Evolutionary conservation across 2,329 filamentous ascomycete genomes (phyloP).

Genomic region (Venturia effusa): DNA sequence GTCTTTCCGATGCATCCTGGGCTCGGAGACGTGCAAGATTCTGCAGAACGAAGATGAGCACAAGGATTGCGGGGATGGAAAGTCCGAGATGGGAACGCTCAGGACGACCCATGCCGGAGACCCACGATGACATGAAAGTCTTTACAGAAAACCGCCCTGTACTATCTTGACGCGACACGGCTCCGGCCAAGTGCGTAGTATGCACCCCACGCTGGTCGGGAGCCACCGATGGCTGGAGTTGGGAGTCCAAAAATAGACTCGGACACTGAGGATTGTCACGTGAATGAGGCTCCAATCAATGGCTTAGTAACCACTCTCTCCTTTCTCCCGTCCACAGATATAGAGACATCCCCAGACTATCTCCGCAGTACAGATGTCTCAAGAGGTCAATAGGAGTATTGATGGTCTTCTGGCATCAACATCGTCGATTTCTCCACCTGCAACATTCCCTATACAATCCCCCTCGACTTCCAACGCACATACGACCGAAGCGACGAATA

Average conservation of each 20-base stretch:
- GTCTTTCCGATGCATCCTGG: not conserved
- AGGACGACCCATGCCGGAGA: no score
- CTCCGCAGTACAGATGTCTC: no score
- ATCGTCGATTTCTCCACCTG: conserved; percentile 9
- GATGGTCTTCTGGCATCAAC: no score
- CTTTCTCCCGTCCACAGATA: not conserved
- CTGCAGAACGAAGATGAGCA: not conserved
- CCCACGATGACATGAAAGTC: not conserved
- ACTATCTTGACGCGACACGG: not conserved
- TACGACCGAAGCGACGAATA: conserved; percentile 9
- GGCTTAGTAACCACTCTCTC: no score
- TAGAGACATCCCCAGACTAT: no score
- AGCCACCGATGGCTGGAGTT: not conserved
- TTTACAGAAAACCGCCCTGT: not conserved
- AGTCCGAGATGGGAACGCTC: not conserved
- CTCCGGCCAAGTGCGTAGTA: not conserved
- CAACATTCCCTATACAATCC: conserved; percentile 4
- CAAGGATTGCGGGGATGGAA: not conserved
- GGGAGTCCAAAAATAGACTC: not conserved
- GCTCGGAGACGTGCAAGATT: not conserved
- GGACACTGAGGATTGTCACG: no score
- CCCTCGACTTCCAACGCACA: not conserved
- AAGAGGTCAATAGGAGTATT: no score
- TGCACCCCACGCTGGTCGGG: not conserved
- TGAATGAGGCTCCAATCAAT: no score